Evolutionary conservation across 169 alveolate species (phyloP).

Genomic region (Eimeria tenella): DNA sequence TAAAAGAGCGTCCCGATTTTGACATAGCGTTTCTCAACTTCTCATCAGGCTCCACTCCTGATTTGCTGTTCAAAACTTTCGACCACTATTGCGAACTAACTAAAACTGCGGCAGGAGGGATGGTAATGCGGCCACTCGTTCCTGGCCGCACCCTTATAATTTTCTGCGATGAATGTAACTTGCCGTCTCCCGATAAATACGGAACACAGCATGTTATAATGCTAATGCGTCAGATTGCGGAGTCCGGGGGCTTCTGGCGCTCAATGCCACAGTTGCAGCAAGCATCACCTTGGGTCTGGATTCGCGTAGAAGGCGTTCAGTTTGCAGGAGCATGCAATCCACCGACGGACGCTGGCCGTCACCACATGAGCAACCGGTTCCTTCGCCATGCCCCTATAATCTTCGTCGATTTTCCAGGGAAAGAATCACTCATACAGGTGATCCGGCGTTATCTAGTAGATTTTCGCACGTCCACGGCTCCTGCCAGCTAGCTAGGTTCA

Average conservation of each 20-base stretch:
- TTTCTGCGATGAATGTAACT: conserved; percentile 98
- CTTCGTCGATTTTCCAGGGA: conserved; percentile 99
- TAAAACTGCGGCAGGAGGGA: conserved; percentile 92
- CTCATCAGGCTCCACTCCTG: conserved; percentile 97
- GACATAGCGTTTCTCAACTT: conserved; percentile 97
- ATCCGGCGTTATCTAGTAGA: not conserved
- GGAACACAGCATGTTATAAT: conserved; percentile 98
- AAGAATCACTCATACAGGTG: conserved; percentile 96
- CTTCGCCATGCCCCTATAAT: conserved; percentile 96
- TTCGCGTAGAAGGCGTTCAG: conserved; percentile 96
- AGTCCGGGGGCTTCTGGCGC: conserved; percentile 98
- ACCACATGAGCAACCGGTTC: conserved; percentile 97
- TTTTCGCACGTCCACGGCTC: not conserved
- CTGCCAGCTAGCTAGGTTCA: not conserved
- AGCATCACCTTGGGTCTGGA: conserved; percentile 87
- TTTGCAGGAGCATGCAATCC: conserved; percentile 99
- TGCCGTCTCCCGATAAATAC: conserved; percentile 98
- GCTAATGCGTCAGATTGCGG: conserved; percentile 96
- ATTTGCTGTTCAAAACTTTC: conserved; percentile 93
- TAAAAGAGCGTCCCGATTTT: conserved; percentile 94
- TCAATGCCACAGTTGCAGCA: conserved; percentile 87
- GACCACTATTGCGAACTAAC: conserved; percentile 98
- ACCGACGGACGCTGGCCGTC: conserved; percentile 99
- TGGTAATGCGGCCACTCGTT: conserved; percentile 94
- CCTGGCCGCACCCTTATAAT: conserved; percentile 98